Conservation (phyloP, 2,329 filamentous ascomycete genomes). For the Apiospora kogelbergensis region DNA sequence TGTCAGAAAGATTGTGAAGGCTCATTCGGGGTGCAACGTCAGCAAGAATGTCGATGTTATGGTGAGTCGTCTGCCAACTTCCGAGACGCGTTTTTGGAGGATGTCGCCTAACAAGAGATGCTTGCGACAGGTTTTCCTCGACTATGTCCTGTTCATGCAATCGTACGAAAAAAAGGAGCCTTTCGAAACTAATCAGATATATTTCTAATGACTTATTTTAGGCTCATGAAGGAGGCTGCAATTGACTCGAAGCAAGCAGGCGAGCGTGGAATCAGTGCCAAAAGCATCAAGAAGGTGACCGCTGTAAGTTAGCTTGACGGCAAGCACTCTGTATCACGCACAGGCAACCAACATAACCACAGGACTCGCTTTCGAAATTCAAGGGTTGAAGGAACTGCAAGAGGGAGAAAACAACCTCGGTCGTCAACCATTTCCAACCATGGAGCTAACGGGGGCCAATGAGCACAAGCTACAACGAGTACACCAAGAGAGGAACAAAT, state of each 20-base stretch:
- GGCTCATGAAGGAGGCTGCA: slow-evolving; percentile 75
- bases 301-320: slow-evolving; percentile 52
- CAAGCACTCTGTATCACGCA: not conserved
- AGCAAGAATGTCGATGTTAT: slow-evolving; percentile 86
- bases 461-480: not conserved
- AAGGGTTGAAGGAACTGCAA: slow-evolving; percentile 53
- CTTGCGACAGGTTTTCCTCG: slow-evolving; percentile 68
- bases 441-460: not conserved
- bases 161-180: slow-evolving; percentile 40
- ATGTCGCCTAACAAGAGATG: slow-evolving; percentile 24
- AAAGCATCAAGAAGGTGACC: slow-evolving; percentile 75
- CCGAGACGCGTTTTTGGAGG: slow-evolving; percentile 21
- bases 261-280: slow-evolving; percentile 72
- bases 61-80: slow-evolving; percentile 46
- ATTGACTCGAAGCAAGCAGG: slow-evolving; percentile 74
- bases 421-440: not conserved
- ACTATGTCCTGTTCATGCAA: slow-evolving; percentile 82
- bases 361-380: slow-evolving; percentile 68
- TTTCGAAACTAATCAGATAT: not conserved
- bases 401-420: not conserved
- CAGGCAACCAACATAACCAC: not conserved
- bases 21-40: slow-evolving; percentile 76
- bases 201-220: slow-evolving; percentile 33
- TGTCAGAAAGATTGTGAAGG: slow-evolving; percentile 87
- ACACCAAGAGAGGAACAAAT: not conserved